A percentile compares a stretch with the other conserved stretches of the same genome.
Conservation (phyloP, 2,329 filamentous ascomycete genomes). For the Albophoma yamanashiensis region DNA sequence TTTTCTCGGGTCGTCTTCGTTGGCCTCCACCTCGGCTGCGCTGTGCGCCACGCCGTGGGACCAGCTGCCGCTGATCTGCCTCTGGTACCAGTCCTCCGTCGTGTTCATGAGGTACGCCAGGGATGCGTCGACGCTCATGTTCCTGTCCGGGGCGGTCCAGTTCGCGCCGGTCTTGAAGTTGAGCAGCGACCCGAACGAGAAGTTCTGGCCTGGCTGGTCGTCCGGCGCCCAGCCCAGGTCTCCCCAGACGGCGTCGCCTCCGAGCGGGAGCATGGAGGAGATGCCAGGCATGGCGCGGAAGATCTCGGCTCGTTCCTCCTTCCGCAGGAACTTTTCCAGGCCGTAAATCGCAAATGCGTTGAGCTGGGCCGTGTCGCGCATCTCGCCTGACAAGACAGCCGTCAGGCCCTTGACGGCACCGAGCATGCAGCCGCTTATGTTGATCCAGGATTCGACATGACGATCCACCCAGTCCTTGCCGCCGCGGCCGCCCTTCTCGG, state of each 20-base stretch:
- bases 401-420: conserved; percentile 86
- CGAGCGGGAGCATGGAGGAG: conserved; percentile 91
- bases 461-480: conserved; percentile 83
- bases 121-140: conserved; percentile 72
- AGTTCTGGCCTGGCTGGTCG: conserved; percentile 61
- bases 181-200: conserved; percentile 70
- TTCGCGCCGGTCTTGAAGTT: conserved; percentile 67
- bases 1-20: conserved; percentile 65
- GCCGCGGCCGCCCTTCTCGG: conserved; percentile 65
- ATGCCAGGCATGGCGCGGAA: conserved; percentile 97
- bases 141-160: conserved; percentile 52
- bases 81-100: conserved; percentile 75
- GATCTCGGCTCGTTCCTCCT: conserved; percentile 82
- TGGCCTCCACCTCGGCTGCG: conserved; percentile 66
- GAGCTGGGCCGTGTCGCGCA: conserved; percentile 95
- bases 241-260: conserved; percentile 91
- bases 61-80: conserved; percentile 64
- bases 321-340: conserved; percentile 87
- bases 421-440: conserved; percentile 96
- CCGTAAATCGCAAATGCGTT: conserved; percentile 96
- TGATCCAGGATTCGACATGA: conserved; percentile 92
- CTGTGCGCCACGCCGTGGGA: conserved; percentile 84
- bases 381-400: conserved; percentile 87
- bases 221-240: conserved; percentile 82
- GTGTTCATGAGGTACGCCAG: conserved; percentile 68